phyloP scores from a whole-genome alignment of 352 stramenopile genomes.

The Plasmopara halstedii region DNA sequence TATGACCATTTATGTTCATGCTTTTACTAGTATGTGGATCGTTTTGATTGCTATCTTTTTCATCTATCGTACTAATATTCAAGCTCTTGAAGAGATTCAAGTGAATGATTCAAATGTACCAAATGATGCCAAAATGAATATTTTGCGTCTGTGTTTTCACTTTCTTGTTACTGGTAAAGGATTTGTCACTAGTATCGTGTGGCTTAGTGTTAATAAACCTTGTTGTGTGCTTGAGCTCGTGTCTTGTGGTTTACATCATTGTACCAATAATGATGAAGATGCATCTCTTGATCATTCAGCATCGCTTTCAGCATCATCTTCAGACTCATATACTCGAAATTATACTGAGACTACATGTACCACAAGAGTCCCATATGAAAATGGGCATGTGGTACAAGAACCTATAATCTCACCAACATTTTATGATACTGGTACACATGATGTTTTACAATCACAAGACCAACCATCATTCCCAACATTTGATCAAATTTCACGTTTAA shows the following conservation, averaged over 20 bases:
- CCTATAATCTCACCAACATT: constrained; percentile 10
- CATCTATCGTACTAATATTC: constrained; percentile 40
- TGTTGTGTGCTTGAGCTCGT: constrained; percentile 33
- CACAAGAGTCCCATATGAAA: constrained; percentile 4
- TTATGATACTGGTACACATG: too few relatives aligned
- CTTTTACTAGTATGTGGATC: constrained; percentile 58
- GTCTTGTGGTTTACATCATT: constrained; percentile 26
- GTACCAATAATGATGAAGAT: constrained; percentile 12
- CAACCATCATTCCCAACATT: constrained; percentile 13
- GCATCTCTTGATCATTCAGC: constrained; percentile 14
- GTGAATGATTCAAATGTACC: constrained; percentile 6
- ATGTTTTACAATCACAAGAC: constrained; percentile 7
- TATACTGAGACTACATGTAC: constrained; percentile 2
- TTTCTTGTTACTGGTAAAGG: constrained; percentile 57
- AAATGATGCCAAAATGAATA: constrained; percentile 19
- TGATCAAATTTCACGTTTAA: constrained; percentile 11
- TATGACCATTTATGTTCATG: constrained; percentile 66
- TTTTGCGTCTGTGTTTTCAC: constrained; percentile 43
- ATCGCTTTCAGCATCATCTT: constrained; percentile 24
- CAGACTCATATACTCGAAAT: constrained; percentile 15
- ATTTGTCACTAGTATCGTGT: constrained; percentile 56
- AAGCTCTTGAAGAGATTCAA: constrained; percentile 30
- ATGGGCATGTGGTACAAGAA: constrained; percentile 15
- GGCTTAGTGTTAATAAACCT: constrained; percentile 57
- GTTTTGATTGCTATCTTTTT: constrained; percentile 55